Evolutionary conservation across 495 filamentous ascomycete species (phyloP).

Genomic region (Endocarpon pusillum): DNA sequence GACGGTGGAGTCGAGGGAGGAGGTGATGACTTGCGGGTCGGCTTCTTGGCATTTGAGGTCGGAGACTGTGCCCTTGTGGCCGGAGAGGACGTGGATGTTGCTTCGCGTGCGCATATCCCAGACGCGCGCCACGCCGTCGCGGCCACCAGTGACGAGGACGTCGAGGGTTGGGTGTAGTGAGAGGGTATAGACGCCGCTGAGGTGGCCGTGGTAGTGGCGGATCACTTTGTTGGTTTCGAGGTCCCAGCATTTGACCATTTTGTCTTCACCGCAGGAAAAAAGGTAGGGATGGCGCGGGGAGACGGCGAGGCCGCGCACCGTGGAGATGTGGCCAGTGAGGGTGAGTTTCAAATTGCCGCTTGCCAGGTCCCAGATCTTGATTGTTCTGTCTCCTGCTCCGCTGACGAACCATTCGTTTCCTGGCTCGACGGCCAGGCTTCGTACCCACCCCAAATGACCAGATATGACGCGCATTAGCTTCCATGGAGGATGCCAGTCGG

Average conservation of each 20-base stretch:
- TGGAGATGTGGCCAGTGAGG: constrained; percentile 92
- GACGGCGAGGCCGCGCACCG: constrained; percentile 82
- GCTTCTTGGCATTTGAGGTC: constrained; percentile 87
- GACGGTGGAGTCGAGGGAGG: constrained; percentile 80
- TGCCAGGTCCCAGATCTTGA: constrained; percentile 98
- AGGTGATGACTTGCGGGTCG: constrained; percentile 87
- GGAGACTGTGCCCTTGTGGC: constrained; percentile 79
- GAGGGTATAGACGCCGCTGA: constrained; percentile 90
- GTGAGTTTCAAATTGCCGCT: constrained; percentile 68
- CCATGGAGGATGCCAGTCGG: constrained; percentile 95
- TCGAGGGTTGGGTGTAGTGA: constrained; percentile 85
- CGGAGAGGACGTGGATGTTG: constrained; percentile 85
- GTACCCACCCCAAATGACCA: constrained; percentile 92
- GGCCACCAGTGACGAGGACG: constrained; percentile 82
- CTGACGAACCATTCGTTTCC: constrained; percentile 97
- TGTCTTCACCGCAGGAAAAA: constrained; percentile 96
- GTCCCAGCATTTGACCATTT: constrained; percentile 99
- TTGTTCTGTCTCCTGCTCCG: constrained; percentile 88
- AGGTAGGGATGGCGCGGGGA: constrained; percentile 91
- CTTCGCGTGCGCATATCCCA: constrained; percentile 97
- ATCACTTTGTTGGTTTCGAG: constrained; percentile 98
- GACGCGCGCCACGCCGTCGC: constrained; percentile 84
- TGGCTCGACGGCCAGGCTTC: constrained; percentile 78
- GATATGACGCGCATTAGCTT: constrained; percentile 97
- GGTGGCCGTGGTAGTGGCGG: constrained; percentile 92